Evolutionary conservation across 2,329 filamentous ascomycete species (phyloP).

Genomic region (Ceratocystis huliohia): DNA sequence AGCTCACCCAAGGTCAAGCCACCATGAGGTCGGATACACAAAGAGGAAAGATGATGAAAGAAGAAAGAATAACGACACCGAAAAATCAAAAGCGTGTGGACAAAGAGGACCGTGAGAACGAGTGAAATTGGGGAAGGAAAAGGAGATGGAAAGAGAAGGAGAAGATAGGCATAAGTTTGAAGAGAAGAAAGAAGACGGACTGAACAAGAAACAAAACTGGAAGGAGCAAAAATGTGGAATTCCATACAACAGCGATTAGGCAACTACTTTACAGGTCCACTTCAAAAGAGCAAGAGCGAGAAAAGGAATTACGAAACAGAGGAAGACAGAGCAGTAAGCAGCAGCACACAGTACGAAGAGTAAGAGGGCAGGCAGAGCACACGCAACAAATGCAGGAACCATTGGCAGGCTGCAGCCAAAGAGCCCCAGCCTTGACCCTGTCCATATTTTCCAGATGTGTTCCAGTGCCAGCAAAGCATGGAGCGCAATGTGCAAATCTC

Average conservation of each 20-base stretch:
- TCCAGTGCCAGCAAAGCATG: background rate
- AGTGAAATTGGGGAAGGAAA: background rate
- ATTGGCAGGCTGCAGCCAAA: background rate
- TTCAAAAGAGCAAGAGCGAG: background rate
- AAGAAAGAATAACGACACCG: background rate
- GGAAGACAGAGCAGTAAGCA: background rate
- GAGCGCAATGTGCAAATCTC: background rate
- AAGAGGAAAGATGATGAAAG: background rate
- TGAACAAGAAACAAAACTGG: constrained; percentile 6
- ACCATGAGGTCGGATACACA: background rate
- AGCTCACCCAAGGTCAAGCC: background rate
- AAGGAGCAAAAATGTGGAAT: background rate
- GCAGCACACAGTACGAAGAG: background rate
- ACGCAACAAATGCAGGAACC: background rate
- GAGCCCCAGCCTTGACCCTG: background rate
- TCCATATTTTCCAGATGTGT: background rate
- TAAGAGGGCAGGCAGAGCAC: background rate
- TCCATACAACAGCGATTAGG: background rate
- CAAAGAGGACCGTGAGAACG: background rate
- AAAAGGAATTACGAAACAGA: background rate
- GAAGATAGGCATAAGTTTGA: background rate
- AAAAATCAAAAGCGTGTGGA: background rate
- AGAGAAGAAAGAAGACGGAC: background rate
- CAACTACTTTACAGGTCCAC: background rate
- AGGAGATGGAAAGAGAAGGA: background rate